These are phyloP conservation scores for Lodderomyces oxycetoniae DNA, from an alignment of 1,139 yeast genomes.

Conservation along the genomic window DNA sequence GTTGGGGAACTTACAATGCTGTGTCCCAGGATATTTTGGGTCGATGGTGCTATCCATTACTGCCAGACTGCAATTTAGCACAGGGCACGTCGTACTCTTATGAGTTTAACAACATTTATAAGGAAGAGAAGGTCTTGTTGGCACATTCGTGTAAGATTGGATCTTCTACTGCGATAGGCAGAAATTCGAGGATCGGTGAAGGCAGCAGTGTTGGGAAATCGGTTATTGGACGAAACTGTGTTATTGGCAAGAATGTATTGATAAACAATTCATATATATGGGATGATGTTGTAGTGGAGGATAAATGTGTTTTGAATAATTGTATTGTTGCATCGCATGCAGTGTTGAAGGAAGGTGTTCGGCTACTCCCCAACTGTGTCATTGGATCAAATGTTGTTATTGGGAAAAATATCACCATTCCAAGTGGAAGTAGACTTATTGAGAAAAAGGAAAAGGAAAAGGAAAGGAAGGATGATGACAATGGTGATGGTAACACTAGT, in stretches of 20 bases:
- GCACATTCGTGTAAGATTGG: slow-evolving; percentile 90
- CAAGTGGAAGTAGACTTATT: background rate
- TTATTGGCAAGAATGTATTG: slow-evolving; percentile 70
- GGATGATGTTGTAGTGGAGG: slow-evolving; percentile 75
- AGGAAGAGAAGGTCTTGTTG: slow-evolving; percentile 73
- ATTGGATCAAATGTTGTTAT: slow-evolving; percentile 51
- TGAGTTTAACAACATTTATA: slow-evolving; percentile 81
- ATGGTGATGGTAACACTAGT: too few species aligned
- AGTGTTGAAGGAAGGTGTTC: slow-evolving; percentile 47
- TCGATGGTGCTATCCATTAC: slow-evolving; percentile 89
- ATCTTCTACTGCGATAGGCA: slow-evolving; percentile 73
- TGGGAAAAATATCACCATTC: slow-evolving; percentile 7
- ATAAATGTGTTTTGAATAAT: slow-evolving; percentile 51
- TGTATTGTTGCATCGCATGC: slow-evolving; percentile 69
- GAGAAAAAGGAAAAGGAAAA: background rate
- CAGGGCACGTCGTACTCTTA: slow-evolving; percentile 65
- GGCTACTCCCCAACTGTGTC: slow-evolving; percentile 66
- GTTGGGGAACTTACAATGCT: slow-evolving; percentile 89
- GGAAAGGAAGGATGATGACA: slow-evolving; percentile 18
- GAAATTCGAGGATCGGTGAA: slow-evolving; percentile 62
- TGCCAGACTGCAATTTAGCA: slow-evolving; percentile 77
- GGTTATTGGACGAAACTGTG: slow-evolving; percentile 81
- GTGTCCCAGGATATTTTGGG: slow-evolving; percentile 86
- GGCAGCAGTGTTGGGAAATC: slow-evolving; percentile 54
- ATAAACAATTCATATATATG: slow-evolving; percentile 78